phyloP scores from a whole-genome alignment of 2,329 filamentous ascomycete species.

The Byssoonygena ceratinophila region DNA sequence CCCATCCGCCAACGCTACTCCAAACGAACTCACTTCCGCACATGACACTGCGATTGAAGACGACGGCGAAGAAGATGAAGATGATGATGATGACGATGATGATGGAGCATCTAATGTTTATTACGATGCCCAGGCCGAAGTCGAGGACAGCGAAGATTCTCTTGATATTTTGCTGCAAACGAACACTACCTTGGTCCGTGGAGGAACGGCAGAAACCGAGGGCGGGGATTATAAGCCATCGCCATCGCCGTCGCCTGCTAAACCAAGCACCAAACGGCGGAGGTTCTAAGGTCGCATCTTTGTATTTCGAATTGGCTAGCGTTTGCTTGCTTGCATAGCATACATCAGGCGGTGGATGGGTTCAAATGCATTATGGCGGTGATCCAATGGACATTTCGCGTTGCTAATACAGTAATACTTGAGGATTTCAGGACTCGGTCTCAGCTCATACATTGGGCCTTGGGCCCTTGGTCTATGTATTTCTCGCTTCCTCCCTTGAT shows the following conservation, averaged over 20 bases:
- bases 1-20: slow-evolving; percentile 5
- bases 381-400: too few relatives aligned
- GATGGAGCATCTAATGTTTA: not conserved
- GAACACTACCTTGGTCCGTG: slow-evolving; percentile 17
- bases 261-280: slow-evolving; percentile 17
- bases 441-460: too few relatives aligned
- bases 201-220: slow-evolving; percentile 24
- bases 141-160: slow-evolving; percentile 12
- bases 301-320: too few relatives aligned
- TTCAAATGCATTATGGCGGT: too few relatives aligned
- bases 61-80: slow-evolving; percentile 1
- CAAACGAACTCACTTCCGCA: slow-evolving; percentile 9
- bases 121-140: not conserved
- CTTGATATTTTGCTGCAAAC: slow-evolving; percentile 14
- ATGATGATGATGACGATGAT: slow-evolving; percentile 2
- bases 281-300: slow-evolving; percentile 4
- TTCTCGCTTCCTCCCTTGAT: too few relatives aligned
- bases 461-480: too few relatives aligned
- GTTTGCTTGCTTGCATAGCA: too few relatives aligned
- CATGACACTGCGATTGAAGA: slow-evolving; percentile 11
- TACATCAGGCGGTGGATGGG: too few relatives aligned
- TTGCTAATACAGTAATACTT: too few relatives aligned
- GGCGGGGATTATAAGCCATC: slow-evolving; percentile 22
- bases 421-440: too few relatives aligned
- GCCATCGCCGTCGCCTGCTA: not conserved